Percentiles rank a stretch among this genome's conserved stretches.
phyloP scores from a whole-genome alignment of 2,329 filamentous ascomycete species.

The Bimuria novae-zelandiae region DNA sequence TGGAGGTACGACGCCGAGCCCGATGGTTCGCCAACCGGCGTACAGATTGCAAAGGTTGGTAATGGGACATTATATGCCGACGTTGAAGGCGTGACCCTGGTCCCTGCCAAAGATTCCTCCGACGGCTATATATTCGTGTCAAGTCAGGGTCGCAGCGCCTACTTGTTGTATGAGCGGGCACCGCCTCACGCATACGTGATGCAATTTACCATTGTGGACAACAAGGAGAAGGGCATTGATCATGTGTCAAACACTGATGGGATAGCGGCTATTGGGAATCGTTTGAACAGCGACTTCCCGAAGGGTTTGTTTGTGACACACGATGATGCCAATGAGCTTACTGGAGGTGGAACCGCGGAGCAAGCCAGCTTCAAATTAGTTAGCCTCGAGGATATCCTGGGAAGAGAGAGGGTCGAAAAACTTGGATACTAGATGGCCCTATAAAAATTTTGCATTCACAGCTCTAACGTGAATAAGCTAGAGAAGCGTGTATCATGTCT shows the following conservation, averaged over 20 bases:
- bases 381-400: too few relatives aligned
- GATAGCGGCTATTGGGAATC: constrained; percentile 53
- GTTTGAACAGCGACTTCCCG: constrained; percentile 45
- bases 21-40: constrained; percentile 42
- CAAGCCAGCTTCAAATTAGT: constrained; percentile 40
- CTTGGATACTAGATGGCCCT: too few relatives aligned
- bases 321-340: constrained; percentile 59
- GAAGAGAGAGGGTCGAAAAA: too few relatives aligned
- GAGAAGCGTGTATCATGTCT: too few relatives aligned
- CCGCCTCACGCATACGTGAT: constrained; percentile 56
- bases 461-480: too few relatives aligned
- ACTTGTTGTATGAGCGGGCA: constrained; percentile 56
- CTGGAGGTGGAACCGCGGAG: constrained; percentile 51
- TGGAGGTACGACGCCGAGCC: constrained; percentile 61
- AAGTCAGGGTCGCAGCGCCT: constrained; percentile 59
- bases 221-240: constrained; percentile 51
- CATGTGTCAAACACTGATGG: constrained; percentile 61
- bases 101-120: constrained; percentile 51
- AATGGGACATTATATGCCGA: constrained; percentile 57
- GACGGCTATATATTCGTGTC: constrained; percentile 59
- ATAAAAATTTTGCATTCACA: too few relatives aligned
- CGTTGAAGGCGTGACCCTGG: constrained; percentile 59
- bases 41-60: constrained; percentile 49
- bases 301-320: constrained; percentile 57
- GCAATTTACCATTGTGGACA: constrained; percentile 55